Base-by-base conservation (phyloP, 805 yeast species). In the Naumovozyma baii region DNA sequence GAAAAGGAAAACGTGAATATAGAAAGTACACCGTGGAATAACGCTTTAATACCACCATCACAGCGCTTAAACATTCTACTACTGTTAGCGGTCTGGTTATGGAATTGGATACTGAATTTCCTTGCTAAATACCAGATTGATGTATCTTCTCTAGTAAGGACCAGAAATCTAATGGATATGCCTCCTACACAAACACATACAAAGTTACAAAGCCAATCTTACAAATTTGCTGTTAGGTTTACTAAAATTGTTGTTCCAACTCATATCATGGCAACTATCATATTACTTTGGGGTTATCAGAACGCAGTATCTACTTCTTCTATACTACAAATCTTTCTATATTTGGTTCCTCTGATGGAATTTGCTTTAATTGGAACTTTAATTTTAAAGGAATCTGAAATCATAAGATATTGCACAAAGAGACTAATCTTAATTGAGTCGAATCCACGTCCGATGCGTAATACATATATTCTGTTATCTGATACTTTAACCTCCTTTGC, bases 401-500 rank as follows among this genome's bases (percentile, higher is more conserved):
- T 57, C 67, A 35, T 46, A 62, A 3, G 64, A 69, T 31, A 57
- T 72, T 34, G 40, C 56, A 2, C 46, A 54, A 28, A 56, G 68
- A 13, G 61, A 67, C 37, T 53, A 43, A 34, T 54, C 55, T 17
- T 52, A 69, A 31, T 59, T 69, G 49, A 63, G 57, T 45, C 72
- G 60, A 36, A 47, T 48, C 45, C 55, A 36, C 20, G 45, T 37
- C 48, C 54, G 39, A 55, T 43, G 57, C 64, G 57, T 68, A 74
- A 57, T 37, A 63, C 56, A 40, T 96, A 90, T 55, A 83, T 90
- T 30, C 61, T 92, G 35, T 57, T 88, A 12, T 76, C 95, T 5
- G 98, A 90, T 63, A 77, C 87, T 4, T 65, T 92, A 34, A 82
- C 94, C 0, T 86, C 96, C 0, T 86, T 82, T 55, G 67, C 85